Evolutionary conservation across 2,329 filamentous ascomycete species (phyloP), one percentile per base, ranked within the genome.

Genomic region (Aspergillus fumigatiaffinis): DNA sequence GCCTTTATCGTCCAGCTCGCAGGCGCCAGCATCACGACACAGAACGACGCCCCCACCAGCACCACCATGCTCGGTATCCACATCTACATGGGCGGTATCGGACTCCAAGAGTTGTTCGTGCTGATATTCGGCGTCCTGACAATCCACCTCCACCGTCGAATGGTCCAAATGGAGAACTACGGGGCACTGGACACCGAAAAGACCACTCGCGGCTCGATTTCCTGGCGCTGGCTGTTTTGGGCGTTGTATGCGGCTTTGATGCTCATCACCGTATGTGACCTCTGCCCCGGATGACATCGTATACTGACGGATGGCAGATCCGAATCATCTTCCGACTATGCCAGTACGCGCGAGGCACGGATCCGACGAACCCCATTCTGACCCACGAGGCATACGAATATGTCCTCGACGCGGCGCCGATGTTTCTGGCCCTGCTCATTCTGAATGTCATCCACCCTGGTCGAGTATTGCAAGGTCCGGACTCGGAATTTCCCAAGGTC

Each of bases 271-370:
- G 68, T 75, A 1, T 38, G 32, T 17, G 4, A 17, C 4, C 12
- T 17, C 32, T 14, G 32, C 5, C 5, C 5, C 3, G 14, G 7
- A 17, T 1, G 14, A 17, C 4, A 35, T 6, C 5, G 14, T 17
- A 17, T 17, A 38, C 14, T 38, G 32, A 38, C 32, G 3, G 5
- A 2, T 17, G 1, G 32, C 14, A 38, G 32, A 38, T 38, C 14
- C 79, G 84, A 23, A 86, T 83, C 54, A 76, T 86, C 55, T 87
- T 79, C 66, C 80, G 84, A 7, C 76, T 82, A 0, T 76, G 84
- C n/a, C 83, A 87, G 69, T 86, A 83, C 71, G 85, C 84, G 60
- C 76, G 75, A 52, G 66, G 81, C 4, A 35, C 50, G 7, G 47
- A 50, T 21, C 52, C 35, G 0, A 62, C 69, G 26, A 68, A 80